Base-by-base conservation (phyloP, 2,329 filamentous ascomycete genomes). In the Hypoxylon rubiginosum region DNA sequence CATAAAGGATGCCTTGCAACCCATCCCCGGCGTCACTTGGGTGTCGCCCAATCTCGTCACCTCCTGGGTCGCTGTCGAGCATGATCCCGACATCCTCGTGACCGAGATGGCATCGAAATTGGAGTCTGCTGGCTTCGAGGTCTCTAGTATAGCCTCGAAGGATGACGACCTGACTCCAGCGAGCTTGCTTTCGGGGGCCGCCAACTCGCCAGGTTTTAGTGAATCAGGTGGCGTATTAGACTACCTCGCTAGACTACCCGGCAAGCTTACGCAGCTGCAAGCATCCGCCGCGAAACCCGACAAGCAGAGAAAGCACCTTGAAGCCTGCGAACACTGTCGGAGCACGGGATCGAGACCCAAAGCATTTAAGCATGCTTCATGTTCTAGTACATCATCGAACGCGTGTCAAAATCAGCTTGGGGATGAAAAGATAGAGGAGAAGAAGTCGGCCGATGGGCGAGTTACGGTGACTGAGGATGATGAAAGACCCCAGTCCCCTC, bases 21-120 rank as follows among this genome's bases (percentile, higher is more conserved):
- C 77, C 77, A 19, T 86, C 80, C 70, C 74, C 71, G 57, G 77
- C 74, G 80, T 82, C 81, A 82, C 74, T 58, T 88, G 86, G 80
- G 85, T 92, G 30, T 90, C 89, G 67, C 86, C 90, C 64, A 92
- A 91, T 69, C 86, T 93, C 66, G 85, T 93, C 72, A 90, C 90
- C 41, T 91, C 91, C 68, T 83, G 80, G 70, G 82, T 88, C 68
- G 82, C 82, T 43, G 75, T 91, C 69, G 81, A 83, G 73, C 88
- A 90, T 78, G 72, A 82, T 21, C 69, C 83, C 30, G 74, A 78
- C n/a, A 77, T 81, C n/a, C 82, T 84, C 2, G 76, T 82, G 45
- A 80, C 81, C 34, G 72, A 71, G 30, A 83, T 85, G 73, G 76
- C 77, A 39, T 69, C 75, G 5, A 82, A 84, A 21, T 81, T 91